Conservation (phyloP, 2,329 filamentous ascomycete species). For the Akanthomyces lecanii region DNA sequence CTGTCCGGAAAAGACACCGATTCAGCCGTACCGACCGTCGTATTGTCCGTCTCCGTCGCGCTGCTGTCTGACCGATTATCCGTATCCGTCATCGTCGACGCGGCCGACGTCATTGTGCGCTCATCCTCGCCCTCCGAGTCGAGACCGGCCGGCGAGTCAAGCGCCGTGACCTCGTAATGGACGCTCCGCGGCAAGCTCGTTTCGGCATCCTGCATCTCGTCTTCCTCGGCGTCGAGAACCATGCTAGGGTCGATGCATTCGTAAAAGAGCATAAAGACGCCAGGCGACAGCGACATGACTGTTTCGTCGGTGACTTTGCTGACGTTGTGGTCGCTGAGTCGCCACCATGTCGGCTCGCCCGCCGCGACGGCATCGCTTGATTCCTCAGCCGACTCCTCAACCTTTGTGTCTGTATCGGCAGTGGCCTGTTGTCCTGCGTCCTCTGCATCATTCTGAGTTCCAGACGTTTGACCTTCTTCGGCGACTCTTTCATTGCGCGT, state of each 20-base stretch:
- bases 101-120: not conserved
- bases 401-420: not conserved
- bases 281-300: conserved; percentile 66
- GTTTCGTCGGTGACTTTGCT: conserved; percentile 66
- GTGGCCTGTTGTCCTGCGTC: not conserved
- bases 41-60: conserved; percentile 13
- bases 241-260: conserved; percentile 61
- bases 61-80: conserved; percentile 1
- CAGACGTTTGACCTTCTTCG: not conserved
- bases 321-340: conserved; percentile 85
- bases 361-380: not conserved
- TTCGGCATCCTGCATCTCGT: conserved; percentile 19
- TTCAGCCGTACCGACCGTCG: conserved; percentile 10
- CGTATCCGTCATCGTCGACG: not conserved
- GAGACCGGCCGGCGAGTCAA: not conserved
- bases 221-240: conserved; percentile 36
- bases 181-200: not conserved
- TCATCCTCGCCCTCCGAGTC: not conserved
- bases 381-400: not conserved
- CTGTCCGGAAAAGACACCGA: conserved; percentile 1
- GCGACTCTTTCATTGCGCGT: not conserved
- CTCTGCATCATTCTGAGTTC: not conserved
- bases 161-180: not conserved
- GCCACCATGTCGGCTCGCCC: conserved; percentile 53
- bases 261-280: conserved; percentile 97